Percentiles rank a stretch among this genome's conserved stretches.
These are phyloP conservation scores for Allium sativum DNA, from an alignment of 106 monocot genomes.

Conservation along the genomic window DNA sequence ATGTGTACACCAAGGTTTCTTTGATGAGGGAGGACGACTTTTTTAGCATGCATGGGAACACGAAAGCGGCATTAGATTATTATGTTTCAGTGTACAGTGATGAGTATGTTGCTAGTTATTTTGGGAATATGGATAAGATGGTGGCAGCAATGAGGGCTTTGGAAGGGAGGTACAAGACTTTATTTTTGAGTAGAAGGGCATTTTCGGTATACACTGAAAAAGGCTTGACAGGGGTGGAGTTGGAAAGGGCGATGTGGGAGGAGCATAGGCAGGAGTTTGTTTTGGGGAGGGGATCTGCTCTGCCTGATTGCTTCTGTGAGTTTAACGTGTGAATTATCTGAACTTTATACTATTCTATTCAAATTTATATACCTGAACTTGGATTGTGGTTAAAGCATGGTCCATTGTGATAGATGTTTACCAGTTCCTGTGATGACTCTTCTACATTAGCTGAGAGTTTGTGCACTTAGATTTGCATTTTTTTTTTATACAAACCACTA, in stretches of 20 bases:
- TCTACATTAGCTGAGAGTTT: too few species aligned
- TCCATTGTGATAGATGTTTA: too few species aligned
- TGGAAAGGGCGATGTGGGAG: conserved; percentile 4
- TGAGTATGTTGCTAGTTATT: conserved; percentile 75
- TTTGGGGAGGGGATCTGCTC: too few species aligned
- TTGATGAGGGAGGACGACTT: conserved; percentile 43
- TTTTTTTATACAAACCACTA: too few species aligned
- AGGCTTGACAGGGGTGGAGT: conserved; percentile 40
- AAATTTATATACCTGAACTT: too few species aligned
- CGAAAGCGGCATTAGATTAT: conserved; percentile 89
- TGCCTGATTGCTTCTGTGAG: too few species aligned
- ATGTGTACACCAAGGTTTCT: conserved; percentile 70
- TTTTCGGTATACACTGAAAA: conserved; percentile 33
- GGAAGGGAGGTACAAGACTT: conserved; percentile 47
- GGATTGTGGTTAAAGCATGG: too few species aligned
- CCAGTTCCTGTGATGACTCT: too few species aligned
- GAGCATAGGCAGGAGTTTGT: too few species aligned
- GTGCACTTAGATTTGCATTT: too few species aligned
- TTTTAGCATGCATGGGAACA: conserved; percentile 65
- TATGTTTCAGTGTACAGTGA: conserved; percentile 77
- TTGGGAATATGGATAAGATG: conserved; percentile 99
- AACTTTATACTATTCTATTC: too few species aligned
- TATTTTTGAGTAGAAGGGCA: conserved; percentile 69
- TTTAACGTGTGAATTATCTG: too few species aligned
- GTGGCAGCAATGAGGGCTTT: conserved; percentile 70